phyloP scores from a whole-genome alignment of 1,139 yeast genomes.

The Geotrichum phurueaensis region DNA sequence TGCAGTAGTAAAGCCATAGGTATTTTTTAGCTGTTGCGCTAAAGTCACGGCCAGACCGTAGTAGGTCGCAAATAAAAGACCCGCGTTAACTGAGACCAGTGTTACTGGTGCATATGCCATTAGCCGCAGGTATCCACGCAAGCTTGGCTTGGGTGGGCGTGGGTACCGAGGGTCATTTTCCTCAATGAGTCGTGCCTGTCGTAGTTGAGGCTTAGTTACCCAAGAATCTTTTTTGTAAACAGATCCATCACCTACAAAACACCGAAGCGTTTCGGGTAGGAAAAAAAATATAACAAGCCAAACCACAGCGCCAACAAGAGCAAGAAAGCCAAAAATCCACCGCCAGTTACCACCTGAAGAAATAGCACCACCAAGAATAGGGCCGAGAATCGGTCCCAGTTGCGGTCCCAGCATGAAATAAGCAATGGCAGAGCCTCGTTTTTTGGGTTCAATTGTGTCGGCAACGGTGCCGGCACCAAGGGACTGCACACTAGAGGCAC shows the following conservation, averaged over 20 bases:
- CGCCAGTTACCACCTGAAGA: constrained; percentile 77
- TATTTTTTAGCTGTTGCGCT: constrained; percentile 38
- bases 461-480: constrained; percentile 88
- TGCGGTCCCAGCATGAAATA: constrained; percentile 76
- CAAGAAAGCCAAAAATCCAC: constrained; percentile 61
- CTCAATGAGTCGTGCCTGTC: constrained; percentile 32
- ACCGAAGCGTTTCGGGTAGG: constrained; percentile 70
- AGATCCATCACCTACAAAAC: constrained; percentile 51
- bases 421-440: constrained; percentile 78
- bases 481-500: constrained; percentile 80
- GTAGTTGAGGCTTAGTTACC: constrained; percentile 32
- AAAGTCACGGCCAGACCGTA: constrained; percentile 52
- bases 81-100: constrained; percentile 46
- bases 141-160: constrained; percentile 46
- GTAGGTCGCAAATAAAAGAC: constrained; percentile 50
- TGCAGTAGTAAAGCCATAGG: constrained; percentile 39
- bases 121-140: constrained; percentile 38
- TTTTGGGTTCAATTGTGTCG: constrained; percentile 60
- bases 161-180: constrained; percentile 35
- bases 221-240: constrained; percentile 26
- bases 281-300: constrained; percentile 47
- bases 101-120: constrained; percentile 43
- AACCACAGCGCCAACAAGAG: constrained; percentile 56
- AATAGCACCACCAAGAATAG: constrained; percentile 75
- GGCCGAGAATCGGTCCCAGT: constrained; percentile 74